Evolutionary conservation across 345 rosid genomes (phyloP).

Genomic region (Aquilaria sinensis): DNA sequence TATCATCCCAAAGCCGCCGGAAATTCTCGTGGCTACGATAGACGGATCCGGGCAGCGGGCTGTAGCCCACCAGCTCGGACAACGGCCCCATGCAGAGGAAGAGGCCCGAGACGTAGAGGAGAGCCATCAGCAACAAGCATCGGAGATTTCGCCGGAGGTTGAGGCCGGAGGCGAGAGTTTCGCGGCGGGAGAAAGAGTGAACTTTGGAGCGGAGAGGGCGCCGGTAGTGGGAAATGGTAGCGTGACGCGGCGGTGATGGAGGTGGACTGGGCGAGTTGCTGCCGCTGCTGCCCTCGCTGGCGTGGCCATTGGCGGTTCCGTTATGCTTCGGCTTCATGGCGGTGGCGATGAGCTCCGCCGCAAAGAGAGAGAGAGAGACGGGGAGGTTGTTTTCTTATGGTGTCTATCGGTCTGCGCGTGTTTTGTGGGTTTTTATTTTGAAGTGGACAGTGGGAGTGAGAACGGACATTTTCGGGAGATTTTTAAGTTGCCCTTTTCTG

Average conservation of each 20-base stretch:
- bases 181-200: slow-evolving; percentile 37
- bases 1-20: slow-evolving; percentile 58
- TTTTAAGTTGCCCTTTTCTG: too few relatives aligned
- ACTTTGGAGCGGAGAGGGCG: slow-evolving; percentile 51
- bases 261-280: slow-evolving; percentile 75
- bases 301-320: slow-evolving; percentile 13
- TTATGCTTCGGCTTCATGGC: too few relatives aligned
- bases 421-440: too few relatives aligned
- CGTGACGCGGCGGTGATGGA: slow-evolving; percentile 50
- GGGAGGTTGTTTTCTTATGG: slow-evolving; percentile 1
- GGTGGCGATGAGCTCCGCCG: too few relatives aligned
- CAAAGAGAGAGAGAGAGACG: slow-evolving; percentile 7
- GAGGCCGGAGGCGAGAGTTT: slow-evolving; percentile 25
- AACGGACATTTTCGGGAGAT: too few relatives aligned
- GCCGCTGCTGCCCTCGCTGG: slow-evolving; percentile 32
- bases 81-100: slow-evolving; percentile 81
- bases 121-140: slow-evolving; percentile 50
- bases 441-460: too few relatives aligned
- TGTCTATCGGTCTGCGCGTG: too few relatives aligned
- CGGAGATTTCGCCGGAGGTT: slow-evolving; percentile 55
- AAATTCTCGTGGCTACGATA: slow-evolving; percentile 79
- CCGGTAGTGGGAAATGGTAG: slow-evolving; percentile 43
- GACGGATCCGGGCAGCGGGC: slow-evolving; percentile 58
- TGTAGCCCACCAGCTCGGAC: slow-evolving; percentile 46
- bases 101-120: slow-evolving; percentile 67